Base-by-base conservation (phyloP, 1,284 basidiomycete genomes). In the Fomitopsis betulina region DNA sequence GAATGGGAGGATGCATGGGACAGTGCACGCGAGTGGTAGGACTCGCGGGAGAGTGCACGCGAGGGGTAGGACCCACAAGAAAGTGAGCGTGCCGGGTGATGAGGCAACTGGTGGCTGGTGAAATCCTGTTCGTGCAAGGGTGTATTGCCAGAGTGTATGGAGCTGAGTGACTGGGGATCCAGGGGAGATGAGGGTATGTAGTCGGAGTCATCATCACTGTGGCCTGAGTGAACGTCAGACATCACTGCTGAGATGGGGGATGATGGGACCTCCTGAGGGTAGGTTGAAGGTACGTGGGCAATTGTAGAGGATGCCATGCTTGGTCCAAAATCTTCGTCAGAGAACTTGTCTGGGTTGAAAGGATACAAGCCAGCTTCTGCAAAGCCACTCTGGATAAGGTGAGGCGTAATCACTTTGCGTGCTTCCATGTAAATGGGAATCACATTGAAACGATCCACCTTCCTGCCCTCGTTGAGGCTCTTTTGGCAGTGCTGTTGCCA, bases 401-500 rank as follows among this genome's bases (percentile, higher is more conserved):
- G 19, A 8, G 32, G 32, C 1, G 56, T 58, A 27, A 65, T 49
- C n/a, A 30, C 33, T 8, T 60, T 50, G 0, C 62, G 56, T 3
- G 58, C 60, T 12, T 17, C 12, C 42, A 63, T 39, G 43, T 65
- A 65, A 40, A 63, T 59, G 10, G 37, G 40, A 21, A 65, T 39
- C 23, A 65, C 15, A 35, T 55, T 37, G 25, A 47, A 49, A 12
- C 40, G n/a, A 38, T 21, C 13, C 32, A 50, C 59, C 60, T 54
- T 47, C 5, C 5, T 30, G 23, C 15, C 42, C n/a, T 55, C 38
- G 13, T 49, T 50, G 19, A 59, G 3, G 23, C 30, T 5, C 17
- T 58, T 32, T 1, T 55, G 27, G 7, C 27, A 30, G 3, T 30
- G 27, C 27, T 7, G 3, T 7, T 30, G 27, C 27, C 27, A 30